Percentiles rank a stretch among this genome's conserved stretches.
Conservation (phyloP, 768 basidiomycete genomes). For the Clathrus columnatus region DNA sequence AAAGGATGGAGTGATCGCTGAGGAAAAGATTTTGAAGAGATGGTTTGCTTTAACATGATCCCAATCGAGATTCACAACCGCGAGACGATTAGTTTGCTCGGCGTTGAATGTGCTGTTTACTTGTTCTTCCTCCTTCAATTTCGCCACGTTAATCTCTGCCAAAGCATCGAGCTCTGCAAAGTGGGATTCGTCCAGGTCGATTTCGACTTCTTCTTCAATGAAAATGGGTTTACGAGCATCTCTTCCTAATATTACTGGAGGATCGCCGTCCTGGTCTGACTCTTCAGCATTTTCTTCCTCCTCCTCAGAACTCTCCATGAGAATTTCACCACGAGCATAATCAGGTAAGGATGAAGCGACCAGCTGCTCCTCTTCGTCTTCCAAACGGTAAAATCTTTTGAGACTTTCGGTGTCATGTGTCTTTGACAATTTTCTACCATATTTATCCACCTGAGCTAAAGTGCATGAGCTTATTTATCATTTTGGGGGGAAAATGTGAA, state of each 20-base stretch:
- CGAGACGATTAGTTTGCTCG: slow-evolving; percentile 59
- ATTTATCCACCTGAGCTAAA: slow-evolving; percentile 80
- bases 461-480: slow-evolving; percentile 14
- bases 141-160: slow-evolving; percentile 49
- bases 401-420: slow-evolving; percentile 68
- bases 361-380: slow-evolving; percentile 30
- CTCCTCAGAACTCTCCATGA: slow-evolving; percentile 84
- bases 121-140: slow-evolving; percentile 35
- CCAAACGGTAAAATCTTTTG: slow-evolving; percentile 72
- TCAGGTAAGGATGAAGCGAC: slow-evolving; percentile 40
- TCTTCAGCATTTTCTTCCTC: slow-evolving; percentile 35
- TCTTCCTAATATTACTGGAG: slow-evolving; percentile 42
- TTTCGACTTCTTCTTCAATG: slow-evolving; percentile 38
- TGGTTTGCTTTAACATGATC: slow-evolving; percentile 87
- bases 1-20: slow-evolving; percentile 60
- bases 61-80: slow-evolving; percentile 96
- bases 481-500: not conserved
- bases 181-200: slow-evolving; percentile 71
- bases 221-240: slow-evolving; percentile 35
- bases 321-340: slow-evolving; percentile 82
- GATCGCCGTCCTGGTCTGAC: slow-evolving; percentile 38
- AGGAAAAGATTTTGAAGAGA: slow-evolving; percentile 87
- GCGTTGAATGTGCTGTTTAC: slow-evolving; percentile 19
- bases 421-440: slow-evolving; percentile 65
- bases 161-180: slow-evolving; percentile 69